Evolutionary conservation across 164 flowering plant species (phyloP), one percentile per base, ranked within the genome.

Genomic region (Magnolia sinica): DNA sequence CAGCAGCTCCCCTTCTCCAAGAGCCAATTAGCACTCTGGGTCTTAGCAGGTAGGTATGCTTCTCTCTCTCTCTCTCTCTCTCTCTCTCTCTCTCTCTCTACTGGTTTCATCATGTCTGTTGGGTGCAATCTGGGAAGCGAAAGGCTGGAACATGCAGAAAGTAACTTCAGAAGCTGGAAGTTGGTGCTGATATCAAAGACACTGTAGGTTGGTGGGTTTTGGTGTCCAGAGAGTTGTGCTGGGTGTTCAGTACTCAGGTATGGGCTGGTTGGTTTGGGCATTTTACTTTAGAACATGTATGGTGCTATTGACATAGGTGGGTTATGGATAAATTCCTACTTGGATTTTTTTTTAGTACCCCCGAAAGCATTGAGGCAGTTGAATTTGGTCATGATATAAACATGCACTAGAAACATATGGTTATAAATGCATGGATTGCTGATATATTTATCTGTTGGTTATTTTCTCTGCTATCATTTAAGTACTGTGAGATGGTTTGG

Each of bases 1-100:
- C 18, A 55, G 61, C 61, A 81, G 84, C 79, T 83, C 86, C 11
- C 86, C 87, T 4, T 74, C 86, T 50, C 61, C 61, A 11, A 11
- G 61, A 11, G 61, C 16, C 61, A 55, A 55, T 16, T 55, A 55
- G 61, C 61, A 55, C 18, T 10, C 16, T 77, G 18, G 81, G 37
- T 8, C 49, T 31, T 27, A 23, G 69, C 68, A 73, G 63, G 27
- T 73, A 73, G 68, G 31, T 37, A 45, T 23, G 8, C 8, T 45
- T 58, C 23, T 61, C 23, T 19, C n/a, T 51, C 74, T 23, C 65
- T 27, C 37, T 3, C 23, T 59, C 18, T 59, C 51, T 11, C 45
- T 61, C 50, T 52, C 66, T 13, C 68, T 13, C 50, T 19, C 1
- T 37, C 51, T 71, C 73, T 50, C n/a, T 50, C 73, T 50, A 0